Base-by-base conservation (phyloP, 148 eudicot species). In the Cornus controversa region DNA sequence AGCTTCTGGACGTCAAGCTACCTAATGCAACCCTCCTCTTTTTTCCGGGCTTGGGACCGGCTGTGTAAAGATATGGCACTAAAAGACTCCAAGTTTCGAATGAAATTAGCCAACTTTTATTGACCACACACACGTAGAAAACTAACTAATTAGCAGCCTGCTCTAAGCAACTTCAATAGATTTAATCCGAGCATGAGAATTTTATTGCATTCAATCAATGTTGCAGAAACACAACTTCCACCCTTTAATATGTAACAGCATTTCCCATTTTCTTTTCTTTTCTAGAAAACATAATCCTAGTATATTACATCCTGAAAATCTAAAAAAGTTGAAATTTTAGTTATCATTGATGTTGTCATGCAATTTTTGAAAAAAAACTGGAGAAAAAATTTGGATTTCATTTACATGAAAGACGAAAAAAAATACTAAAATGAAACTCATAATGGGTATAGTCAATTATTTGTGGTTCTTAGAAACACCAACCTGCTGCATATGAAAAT, bases 381-480 rank as follows among this genome's bases (percentile, higher is more conserved):
- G 3, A 71, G 2, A 22, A 15, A 26, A 62, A 14, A 15, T 6
- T 47, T 26, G 31, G 31, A 18, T 42, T 8, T 24, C 53, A n/a
- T 70, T 47, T 28, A 18, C 57, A 6, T 10, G 26, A 23, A 57
- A 34, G 57, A 72, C 14, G n/a, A 64, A 34, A 67, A 68, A 57
- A 29, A 31, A 68, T 68, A n/a, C 25, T 53, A 26, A 54, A 27
- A 23, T 18, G 31, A 28, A 20, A 68, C 7, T 54, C 1, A 8
- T 45, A 3, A 45, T 8, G 28, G 22, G 45, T 29, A 65, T 31
- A 8, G 23, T 37, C 18, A 77, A 37, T 60, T 16, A 60, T 37
- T 64, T 66, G 34, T 74, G 69, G 50, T 62, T 62, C 29, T 63
- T 9, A 31, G 31, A 68, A 37, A 70, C 25, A 40, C 50, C 71